These are phyloP conservation scores for Lipomyces starkeyi DNA, from an alignment of 805 yeast species.

Conservation along the genomic window DNA sequence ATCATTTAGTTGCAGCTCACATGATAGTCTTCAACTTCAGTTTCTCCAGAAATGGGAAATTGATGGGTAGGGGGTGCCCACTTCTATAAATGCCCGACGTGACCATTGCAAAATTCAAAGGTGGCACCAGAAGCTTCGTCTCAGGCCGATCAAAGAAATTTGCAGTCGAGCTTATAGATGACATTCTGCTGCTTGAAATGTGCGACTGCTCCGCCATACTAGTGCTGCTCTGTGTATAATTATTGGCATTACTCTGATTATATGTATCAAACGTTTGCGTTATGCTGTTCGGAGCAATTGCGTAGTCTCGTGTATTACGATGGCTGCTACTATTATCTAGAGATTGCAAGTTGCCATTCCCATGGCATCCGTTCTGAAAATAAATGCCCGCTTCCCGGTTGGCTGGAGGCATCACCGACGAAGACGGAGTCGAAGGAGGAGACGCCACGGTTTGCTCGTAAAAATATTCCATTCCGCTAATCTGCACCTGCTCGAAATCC, in stretches of 20 bases:
- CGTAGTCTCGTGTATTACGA: neutral
- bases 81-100: constrained; percentile 87
- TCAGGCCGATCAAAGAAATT: constrained; percentile 37
- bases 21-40: constrained; percentile 78
- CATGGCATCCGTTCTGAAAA: neutral
- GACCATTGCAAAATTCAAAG: constrained; percentile 86
- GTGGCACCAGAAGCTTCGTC: constrained; percentile 65
- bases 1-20: constrained; percentile 57
- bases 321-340: neutral
- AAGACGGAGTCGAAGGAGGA: constrained; percentile 35
- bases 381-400: neutral
- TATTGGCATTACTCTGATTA: neutral
- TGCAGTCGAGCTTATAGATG: constrained; percentile 30
- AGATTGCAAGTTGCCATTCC: neutral
- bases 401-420: constrained; percentile 3
- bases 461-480: neutral
- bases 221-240: constrained; percentile 18
- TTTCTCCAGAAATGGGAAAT: constrained; percentile 76
- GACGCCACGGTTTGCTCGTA: constrained; percentile 21
- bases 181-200: constrained; percentile 35
- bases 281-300: neutral
- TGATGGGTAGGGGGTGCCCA: constrained; percentile 91
- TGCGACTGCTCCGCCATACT: constrained; percentile 25
- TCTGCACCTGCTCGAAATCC: neutral
- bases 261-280: neutral